phyloP scores from a whole-genome alignment of 169 alveolate genomes.

The Fabrea salina region DNA sequence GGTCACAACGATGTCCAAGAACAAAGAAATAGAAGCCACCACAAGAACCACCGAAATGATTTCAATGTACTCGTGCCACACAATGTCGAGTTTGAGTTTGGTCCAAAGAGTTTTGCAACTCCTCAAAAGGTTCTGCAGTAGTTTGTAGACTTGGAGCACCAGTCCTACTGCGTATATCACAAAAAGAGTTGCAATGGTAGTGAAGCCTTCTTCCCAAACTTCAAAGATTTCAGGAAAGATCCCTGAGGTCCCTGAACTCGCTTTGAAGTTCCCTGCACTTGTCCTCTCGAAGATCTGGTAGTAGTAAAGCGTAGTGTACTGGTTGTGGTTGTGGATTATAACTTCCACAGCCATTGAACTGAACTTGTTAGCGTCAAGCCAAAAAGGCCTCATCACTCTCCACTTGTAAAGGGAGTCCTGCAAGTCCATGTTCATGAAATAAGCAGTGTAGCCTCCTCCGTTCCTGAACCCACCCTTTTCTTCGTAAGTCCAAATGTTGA shows the following conservation, averaged over 20 bases:
- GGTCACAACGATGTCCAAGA: not conserved
- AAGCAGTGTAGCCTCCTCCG: constrained; percentile 10
- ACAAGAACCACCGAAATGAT: not conserved
- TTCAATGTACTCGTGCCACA: constrained; percentile 12
- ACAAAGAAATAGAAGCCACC: not conserved
- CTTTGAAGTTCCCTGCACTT: not conserved
- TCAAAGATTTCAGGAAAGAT: constrained; percentile 19
- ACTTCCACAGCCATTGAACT: not conserved
- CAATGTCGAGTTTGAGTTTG: not conserved
- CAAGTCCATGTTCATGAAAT: not conserved
- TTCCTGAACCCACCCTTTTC: not conserved
- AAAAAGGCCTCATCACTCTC: not conserved
- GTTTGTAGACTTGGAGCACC: not conserved
- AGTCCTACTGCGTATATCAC: not conserved
- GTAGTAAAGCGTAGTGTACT: not conserved
- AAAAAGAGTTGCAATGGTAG: not conserved
- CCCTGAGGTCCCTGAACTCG: not conserved
- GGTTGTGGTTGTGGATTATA: not conserved
- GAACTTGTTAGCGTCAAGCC: not conserved
- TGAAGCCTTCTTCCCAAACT: not conserved
- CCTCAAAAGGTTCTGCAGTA: not conserved
- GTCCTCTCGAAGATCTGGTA: not conserved
- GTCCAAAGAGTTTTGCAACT: not conserved
- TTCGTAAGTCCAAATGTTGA: not conserved
- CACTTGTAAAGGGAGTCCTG: not conserved